These are phyloP conservation scores for Linum trigynum DNA, from an alignment of 345 rosid species.

Conservation along the genomic window DNA sequence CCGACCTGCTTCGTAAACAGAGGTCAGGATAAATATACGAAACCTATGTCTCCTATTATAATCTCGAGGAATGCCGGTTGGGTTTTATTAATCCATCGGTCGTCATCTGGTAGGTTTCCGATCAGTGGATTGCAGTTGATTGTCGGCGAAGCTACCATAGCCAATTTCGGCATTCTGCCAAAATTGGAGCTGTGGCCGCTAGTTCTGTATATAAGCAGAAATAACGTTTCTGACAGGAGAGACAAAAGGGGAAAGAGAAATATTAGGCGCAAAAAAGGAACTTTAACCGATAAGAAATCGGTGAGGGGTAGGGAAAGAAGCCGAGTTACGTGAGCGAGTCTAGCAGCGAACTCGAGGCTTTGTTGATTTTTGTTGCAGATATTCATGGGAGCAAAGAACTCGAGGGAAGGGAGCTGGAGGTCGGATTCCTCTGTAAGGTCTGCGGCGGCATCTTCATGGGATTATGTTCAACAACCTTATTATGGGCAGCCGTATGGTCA, in stretches of 20 bases:
- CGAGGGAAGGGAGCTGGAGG: constrained; percentile 46
- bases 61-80: not conserved
- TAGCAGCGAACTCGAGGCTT: not conserved
- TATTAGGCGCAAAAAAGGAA: not conserved
- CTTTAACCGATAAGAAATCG: too few species aligned
- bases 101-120: not conserved
- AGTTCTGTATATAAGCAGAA: not conserved
- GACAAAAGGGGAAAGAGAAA: too few species aligned
- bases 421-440: constrained; percentile 31
- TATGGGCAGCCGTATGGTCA: constrained; percentile 30
- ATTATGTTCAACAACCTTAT: constrained; percentile 13
- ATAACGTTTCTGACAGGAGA: not conserved
- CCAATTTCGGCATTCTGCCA: not conserved
- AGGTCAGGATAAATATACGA: not conserved
- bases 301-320: too few species aligned
- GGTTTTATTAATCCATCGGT: not conserved
- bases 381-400: constrained; percentile 60
- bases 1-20: not conserved
- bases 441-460: constrained; percentile 42
- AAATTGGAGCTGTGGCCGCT: not conserved
- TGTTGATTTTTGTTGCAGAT: constrained; percentile 1
- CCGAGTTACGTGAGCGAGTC: not conserved
- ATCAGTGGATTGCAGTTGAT: not conserved
- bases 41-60: not conserved
- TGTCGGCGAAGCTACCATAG: not conserved